Evolutionary conservation across 805 yeast genomes (phyloP).

Genomic region (Cyberlindnera maclurae): DNA sequence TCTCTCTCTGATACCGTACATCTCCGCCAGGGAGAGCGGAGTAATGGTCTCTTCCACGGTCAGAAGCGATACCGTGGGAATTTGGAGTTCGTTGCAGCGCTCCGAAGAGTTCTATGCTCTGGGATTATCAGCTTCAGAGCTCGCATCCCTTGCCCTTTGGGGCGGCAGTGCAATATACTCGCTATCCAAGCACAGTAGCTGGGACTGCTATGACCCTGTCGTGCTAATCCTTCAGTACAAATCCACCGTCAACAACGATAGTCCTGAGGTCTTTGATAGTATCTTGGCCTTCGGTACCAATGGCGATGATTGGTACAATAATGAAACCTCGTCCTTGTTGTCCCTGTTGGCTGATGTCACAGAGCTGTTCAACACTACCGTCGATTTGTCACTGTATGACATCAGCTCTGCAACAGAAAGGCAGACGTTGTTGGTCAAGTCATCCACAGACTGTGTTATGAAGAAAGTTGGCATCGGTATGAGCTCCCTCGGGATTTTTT

Average conservation of each 20-base stretch:
- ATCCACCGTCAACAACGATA: constrained; percentile 2
- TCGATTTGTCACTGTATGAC: too few relatives aligned
- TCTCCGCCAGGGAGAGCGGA: constrained; percentile 5
- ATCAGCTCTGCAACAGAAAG: too few relatives aligned
- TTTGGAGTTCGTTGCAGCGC: not conserved
- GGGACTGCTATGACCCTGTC: constrained; percentile 22
- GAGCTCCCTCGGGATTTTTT: constrained; percentile 7
- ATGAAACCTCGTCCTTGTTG: too few relatives aligned
- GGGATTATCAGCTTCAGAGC: constrained; percentile 14
- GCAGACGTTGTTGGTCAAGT: constrained; percentile 8
- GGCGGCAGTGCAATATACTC: constrained; percentile 20
- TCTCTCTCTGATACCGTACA: constrained; percentile 6
- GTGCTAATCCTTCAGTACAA: constrained; percentile 22
- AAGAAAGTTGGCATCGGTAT: constrained; percentile 14
- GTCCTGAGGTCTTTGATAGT: not conserved
- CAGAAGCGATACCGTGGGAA: not conserved
- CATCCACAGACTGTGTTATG: constrained; percentile 14
- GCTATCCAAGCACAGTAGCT: constrained; percentile 21
- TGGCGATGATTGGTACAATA: too few relatives aligned
- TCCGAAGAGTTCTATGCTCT: constrained; percentile 4
- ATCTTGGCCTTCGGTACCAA: not conserved
- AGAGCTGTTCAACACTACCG: too few relatives aligned
- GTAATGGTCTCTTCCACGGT: constrained; percentile 7
- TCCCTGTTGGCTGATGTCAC: too few relatives aligned
- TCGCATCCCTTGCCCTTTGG: constrained; percentile 17